phyloP scores from a whole-genome alignment of 1,284 basidiomycete species.

The Xerocomus cyaneibrunnescens region DNA sequence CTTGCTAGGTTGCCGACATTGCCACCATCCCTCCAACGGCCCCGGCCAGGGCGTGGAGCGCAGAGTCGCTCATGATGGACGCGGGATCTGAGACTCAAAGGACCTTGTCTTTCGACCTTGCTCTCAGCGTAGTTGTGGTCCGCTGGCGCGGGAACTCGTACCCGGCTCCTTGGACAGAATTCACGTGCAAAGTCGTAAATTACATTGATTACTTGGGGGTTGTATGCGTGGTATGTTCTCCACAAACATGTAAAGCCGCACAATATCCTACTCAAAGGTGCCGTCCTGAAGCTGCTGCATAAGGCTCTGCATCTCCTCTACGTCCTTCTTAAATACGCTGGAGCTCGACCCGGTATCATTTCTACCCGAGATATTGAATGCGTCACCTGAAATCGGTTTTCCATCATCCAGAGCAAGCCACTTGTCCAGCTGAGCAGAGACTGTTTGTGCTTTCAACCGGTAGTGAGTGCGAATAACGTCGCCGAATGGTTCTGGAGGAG shows the following conservation, averaged over 20 bases:
- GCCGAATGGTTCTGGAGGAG: slow-evolving; percentile 77
- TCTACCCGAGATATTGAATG: slow-evolving; percentile 41
- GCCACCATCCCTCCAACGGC: slow-evolving; percentile 89
- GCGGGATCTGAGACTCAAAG: neutral
- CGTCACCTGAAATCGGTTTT: slow-evolving; percentile 51
- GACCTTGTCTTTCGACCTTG: neutral
- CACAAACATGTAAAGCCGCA: neutral
- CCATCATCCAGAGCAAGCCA: slow-evolving; percentile 78
- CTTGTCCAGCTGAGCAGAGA: slow-evolving; percentile 73
- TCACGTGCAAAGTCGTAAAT: slow-evolving; percentile 7
- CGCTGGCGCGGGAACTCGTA: too few relatives aligned
- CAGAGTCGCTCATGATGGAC: slow-evolving; percentile 66
- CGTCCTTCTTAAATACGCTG: slow-evolving; percentile 62
- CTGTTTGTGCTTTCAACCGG: slow-evolving; percentile 73
- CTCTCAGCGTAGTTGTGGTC: too few relatives aligned
- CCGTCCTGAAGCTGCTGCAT: slow-evolving; percentile 46
- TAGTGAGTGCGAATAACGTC: slow-evolving; percentile 89
- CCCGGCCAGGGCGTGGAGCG: slow-evolving; percentile 88
- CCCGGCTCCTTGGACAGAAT: too few relatives aligned
- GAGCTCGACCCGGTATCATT: slow-evolving; percentile 43
- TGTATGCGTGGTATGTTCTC: neutral
- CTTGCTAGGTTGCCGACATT: slow-evolving; percentile 84
- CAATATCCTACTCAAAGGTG: slow-evolving; percentile 14
- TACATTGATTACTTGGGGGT: too few relatives aligned
- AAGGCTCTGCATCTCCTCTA: slow-evolving; percentile 63